phyloP scores from a whole-genome alignment of 1,284 basidiomycete species.

The Trichosporon sp. region DNA sequence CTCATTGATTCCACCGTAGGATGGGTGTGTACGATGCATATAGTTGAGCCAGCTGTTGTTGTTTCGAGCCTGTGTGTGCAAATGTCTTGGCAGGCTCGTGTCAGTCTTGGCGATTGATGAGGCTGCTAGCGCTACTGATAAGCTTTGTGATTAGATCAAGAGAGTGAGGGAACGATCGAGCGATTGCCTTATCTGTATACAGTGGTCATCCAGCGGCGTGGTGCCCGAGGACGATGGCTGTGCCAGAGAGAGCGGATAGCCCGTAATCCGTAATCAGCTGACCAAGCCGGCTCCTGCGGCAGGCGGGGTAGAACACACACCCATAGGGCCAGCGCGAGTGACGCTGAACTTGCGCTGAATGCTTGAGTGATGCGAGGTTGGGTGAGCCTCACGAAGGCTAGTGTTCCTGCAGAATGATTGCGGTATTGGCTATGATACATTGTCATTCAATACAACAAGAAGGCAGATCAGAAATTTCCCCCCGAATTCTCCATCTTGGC shows the following conservation, averaged over 20 bases:
- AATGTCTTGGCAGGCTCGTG: neutral
- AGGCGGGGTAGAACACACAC: too few species aligned
- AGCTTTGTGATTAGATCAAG: neutral
- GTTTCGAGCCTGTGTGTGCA: too few species aligned
- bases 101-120: neutral
- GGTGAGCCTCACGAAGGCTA: neutral
- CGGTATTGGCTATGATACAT: neutral
- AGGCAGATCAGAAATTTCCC: slow-evolving; percentile 1
- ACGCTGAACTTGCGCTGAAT: too few species aligned
- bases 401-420: neutral
- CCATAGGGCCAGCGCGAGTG: too few species aligned
- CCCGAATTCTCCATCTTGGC: slow-evolving; percentile 1
- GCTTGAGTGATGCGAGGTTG: too few species aligned
- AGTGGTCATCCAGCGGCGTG: neutral
- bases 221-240: neutral
- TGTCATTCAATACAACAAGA: neutral
- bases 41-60: neutral
- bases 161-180: neutral
- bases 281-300: too few species aligned
- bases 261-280: too few species aligned
- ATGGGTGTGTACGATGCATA: neutral
- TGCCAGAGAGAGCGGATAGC: too few species aligned
- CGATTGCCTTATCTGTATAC: neutral
- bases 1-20: neutral
- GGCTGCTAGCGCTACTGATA: neutral